phyloP scores from a whole-genome alignment of 2,329 filamentous ascomycete species.

The Sclerotinia borealis region DNA sequence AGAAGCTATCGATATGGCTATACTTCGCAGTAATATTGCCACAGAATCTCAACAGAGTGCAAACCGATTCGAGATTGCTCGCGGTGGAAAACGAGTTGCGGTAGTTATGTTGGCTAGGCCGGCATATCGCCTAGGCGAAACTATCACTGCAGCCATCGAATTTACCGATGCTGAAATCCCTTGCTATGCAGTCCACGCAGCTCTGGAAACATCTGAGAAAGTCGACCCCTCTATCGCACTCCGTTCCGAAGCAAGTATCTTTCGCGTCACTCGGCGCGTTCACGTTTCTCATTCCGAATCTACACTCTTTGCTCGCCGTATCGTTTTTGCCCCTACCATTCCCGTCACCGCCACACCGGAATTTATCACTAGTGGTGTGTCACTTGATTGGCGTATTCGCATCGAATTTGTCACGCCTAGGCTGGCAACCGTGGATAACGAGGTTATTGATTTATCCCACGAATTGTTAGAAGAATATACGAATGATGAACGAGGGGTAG shows the following conservation, averaged over 20 bases:
- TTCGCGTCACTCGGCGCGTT: slow-evolving; percentile 77
- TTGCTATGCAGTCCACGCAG: slow-evolving; percentile 78
- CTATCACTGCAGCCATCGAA: slow-evolving; percentile 76
- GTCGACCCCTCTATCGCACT: slow-evolving; percentile 76
- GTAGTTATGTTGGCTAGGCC: slow-evolving; percentile 85
- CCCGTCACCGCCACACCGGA: slow-evolving; percentile 80
- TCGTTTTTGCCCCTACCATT: slow-evolving; percentile 78
- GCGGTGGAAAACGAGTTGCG: slow-evolving; percentile 84
- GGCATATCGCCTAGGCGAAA: slow-evolving; percentile 83
- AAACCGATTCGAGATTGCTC: slow-evolving; percentile 94
- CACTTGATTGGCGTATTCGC: slow-evolving; percentile 79
- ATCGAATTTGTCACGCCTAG: slow-evolving; percentile 88
- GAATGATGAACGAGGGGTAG: slow-evolving; percentile 69
- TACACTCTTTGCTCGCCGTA: slow-evolving; percentile 70
- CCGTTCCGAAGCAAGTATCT: slow-evolving; percentile 77
- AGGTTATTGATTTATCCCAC: slow-evolving; percentile 30
- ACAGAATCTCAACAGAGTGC: slow-evolving; percentile 66
- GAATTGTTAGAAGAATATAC: slow-evolving; percentile 71
- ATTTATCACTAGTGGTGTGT: slow-evolving; percentile 84
- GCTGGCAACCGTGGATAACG: slow-evolving; percentile 34
- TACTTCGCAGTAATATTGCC: slow-evolving; percentile 71
- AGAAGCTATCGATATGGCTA: slow-evolving; percentile 86
- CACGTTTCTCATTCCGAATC: slow-evolving; percentile 76
- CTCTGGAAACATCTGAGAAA: slow-evolving; percentile 80
- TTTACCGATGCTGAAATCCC: slow-evolving; percentile 72